A percentile compares a stretch with the other conserved stretches of the same genome.
phyloP scores from a whole-genome alignment of 495 filamentous ascomycete species.

The Geopyxis carbonaria region DNA sequence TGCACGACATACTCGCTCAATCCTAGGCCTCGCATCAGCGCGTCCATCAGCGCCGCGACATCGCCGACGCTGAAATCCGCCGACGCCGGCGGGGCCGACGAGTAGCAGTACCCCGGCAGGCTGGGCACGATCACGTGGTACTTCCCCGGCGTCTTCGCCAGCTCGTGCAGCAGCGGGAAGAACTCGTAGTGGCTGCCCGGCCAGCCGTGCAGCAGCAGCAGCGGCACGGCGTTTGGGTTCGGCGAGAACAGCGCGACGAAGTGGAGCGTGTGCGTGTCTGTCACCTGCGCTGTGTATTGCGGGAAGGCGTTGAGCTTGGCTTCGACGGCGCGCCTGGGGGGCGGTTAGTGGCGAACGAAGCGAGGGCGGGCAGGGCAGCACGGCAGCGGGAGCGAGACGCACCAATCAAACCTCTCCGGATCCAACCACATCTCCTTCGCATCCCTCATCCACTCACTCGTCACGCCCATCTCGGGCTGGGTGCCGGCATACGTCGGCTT shows the following conservation, averaged over 20 bases:
- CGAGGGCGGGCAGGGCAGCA: background rate
- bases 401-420: slow-evolving; percentile 32
- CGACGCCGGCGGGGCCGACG: slow-evolving; percentile 34
- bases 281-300: slow-evolving; percentile 39
- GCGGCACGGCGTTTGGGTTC: slow-evolving; percentile 40
- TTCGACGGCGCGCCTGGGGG: slow-evolving; percentile 34
- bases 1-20: slow-evolving; percentile 47
- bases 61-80: slow-evolving; percentile 31
- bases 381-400: background rate
- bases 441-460: slow-evolving; percentile 37
- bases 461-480: slow-evolving; percentile 29
- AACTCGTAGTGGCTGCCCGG: slow-evolving; percentile 40
- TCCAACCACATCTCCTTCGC: slow-evolving; percentile 32
- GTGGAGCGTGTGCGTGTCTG: slow-evolving; percentile 36
- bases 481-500: background rate
- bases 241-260: slow-evolving; percentile 47
- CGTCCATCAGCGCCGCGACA: slow-evolving; percentile 34
- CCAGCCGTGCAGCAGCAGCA: slow-evolving; percentile 46
- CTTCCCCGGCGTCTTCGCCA: slow-evolving; percentile 32
- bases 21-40: slow-evolving; percentile 42
- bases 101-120: slow-evolving; percentile 46
- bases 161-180: slow-evolving; percentile 27
- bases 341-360: background rate
- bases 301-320: slow-evolving; percentile 44
- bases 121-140: slow-evolving; percentile 53